Evolutionary conservation across 2,329 filamentous ascomycete genomes (phyloP), one percentile per base, ranked within the genome.

Genomic region (Claviceps fusiformis): DNA sequence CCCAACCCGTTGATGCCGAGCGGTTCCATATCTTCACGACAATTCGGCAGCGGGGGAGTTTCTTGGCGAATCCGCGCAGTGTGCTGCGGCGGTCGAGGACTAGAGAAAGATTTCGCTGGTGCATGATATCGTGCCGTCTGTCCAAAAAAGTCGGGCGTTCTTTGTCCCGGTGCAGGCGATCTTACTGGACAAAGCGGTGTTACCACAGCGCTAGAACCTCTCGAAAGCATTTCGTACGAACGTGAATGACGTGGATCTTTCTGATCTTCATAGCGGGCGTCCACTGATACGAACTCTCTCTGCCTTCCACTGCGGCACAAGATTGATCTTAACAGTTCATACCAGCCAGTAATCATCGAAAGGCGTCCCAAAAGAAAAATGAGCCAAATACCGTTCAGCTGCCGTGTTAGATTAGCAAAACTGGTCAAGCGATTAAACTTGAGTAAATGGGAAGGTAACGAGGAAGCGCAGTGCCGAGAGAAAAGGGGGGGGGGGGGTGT

Each of bases 331-430:
- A 83, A 68, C 46, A 91, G 71, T 31, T 95, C 83, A 46, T 75
- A 61, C 93, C 93, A 98, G 59, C 87, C 93, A 3, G 76, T 79
- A 55, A 95, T 75, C 84, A 97, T 95, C n/a, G 87, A 85, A 68
- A 81, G 83, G 53, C 91, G 85, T 43, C 87, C 86, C 37, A 96
- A 81, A 56, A 97, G 81, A 54, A 95, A 70, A 56, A 95, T 78
- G 52, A 87, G 81, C 83, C 92, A 95, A 50, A 97, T 73, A 8
- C 92, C 92, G 60, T 91, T 91, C 60, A 89, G 76, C 84, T 89
- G 35, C 8, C 37, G 15, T 13, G 2, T 41, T 54, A 19, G 46
- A 52, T 61, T 62, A 69, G 64, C 52, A 61, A 61, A 67, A 59
- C 15, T 31, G 3, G 8, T 29, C 24, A n/a, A 29, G 27, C 17